A percentile compares a stretch with the other conserved stretches of the same genome.
Conservation (phyloP, 768 basidiomycete species). For the Tremella yokohamensis region DNA sequence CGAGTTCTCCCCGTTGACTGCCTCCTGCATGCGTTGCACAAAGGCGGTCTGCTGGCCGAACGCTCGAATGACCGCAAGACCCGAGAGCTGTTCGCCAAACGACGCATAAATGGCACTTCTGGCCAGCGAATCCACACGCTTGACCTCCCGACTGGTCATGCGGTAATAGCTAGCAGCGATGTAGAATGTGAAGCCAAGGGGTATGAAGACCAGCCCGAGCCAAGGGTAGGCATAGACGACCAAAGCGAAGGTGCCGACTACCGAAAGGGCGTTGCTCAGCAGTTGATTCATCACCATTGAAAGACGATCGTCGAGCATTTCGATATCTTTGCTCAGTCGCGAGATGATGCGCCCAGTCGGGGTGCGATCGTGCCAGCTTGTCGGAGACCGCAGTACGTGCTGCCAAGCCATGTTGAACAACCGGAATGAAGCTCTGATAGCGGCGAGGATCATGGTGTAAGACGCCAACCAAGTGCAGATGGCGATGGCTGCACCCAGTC, state of each 20-base stretch:
- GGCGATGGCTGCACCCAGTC: conserved; percentile 30
- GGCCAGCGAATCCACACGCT: conserved; percentile 33
- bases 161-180: conserved; percentile 31
- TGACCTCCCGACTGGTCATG: conserved; percentile 33
- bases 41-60: conserved; percentile 28
- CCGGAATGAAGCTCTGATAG: conserved; percentile 52
- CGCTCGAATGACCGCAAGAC: conserved; percentile 33
- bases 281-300: conserved; percentile 25
- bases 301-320: conserved; percentile 47
- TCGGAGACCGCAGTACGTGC: conserved; percentile 61
- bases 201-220: conserved; percentile 42
- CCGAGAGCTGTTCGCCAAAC: conserved; percentile 38
- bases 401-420: conserved; percentile 61
- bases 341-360: conserved; percentile 48
- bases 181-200: conserved; percentile 27
- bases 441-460: conserved; percentile 40
- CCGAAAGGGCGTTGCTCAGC: conserved; percentile 28
- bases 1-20: conserved; percentile 21
- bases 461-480: conserved; percentile 16
- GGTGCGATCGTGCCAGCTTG: conserved; percentile 70
- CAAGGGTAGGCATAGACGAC: conserved; percentile 41
- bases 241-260: conserved; percentile 46
- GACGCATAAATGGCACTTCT: conserved; percentile 32
- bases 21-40: conserved; percentile 16
- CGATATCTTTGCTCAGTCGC: conserved; percentile 49